phyloP scores from a whole-genome alignment of 169 alveolate genomes.

The Eimeria tenella region DNA sequence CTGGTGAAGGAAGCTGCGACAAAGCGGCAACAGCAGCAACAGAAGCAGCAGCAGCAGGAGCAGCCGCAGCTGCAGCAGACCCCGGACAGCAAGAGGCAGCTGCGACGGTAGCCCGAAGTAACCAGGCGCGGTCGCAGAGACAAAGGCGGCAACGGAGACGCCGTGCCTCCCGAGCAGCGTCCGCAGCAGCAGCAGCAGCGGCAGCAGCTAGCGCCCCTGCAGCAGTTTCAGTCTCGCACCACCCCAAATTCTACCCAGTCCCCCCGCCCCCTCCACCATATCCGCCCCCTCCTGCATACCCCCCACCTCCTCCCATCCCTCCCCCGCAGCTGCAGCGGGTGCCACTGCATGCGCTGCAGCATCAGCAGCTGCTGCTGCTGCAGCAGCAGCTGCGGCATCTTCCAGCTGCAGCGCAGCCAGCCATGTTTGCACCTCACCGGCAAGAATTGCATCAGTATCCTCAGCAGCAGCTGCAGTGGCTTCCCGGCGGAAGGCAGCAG shows the following conservation, averaged over 20 bases:
- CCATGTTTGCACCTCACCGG: not conserved
- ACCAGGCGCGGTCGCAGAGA: not conserved
- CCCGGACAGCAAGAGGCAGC: conserved; percentile 3
- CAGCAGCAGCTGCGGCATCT: not conserved
- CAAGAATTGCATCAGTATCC: not conserved
- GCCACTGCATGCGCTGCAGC: conserved; percentile 16
- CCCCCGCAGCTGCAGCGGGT: not conserved
- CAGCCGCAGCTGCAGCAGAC: not conserved
- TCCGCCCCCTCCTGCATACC: conserved; percentile 9
- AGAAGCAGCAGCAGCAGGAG: conserved; percentile 36
- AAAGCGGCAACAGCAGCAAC: not conserved
- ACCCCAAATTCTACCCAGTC: not conserved
- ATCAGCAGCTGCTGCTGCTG: conserved; percentile 1
- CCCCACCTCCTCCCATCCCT: not conserved
- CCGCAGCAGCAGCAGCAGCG: conserved; percentile 19
- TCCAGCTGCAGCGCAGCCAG: not conserved
- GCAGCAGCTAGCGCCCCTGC: conserved; percentile 30
- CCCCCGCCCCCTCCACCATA: conserved; percentile 36
- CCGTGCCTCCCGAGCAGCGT: not conserved
- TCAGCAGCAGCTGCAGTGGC: conserved; percentile 13
- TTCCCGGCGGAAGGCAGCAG: not conserved
- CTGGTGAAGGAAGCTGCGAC: not conserved
- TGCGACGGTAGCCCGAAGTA: not conserved
- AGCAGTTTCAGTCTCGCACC: not conserved
- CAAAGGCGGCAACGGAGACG: conserved; percentile 35